Conservation (phyloP, 805 yeast species). For the Ogataea philodendri region DNA sequence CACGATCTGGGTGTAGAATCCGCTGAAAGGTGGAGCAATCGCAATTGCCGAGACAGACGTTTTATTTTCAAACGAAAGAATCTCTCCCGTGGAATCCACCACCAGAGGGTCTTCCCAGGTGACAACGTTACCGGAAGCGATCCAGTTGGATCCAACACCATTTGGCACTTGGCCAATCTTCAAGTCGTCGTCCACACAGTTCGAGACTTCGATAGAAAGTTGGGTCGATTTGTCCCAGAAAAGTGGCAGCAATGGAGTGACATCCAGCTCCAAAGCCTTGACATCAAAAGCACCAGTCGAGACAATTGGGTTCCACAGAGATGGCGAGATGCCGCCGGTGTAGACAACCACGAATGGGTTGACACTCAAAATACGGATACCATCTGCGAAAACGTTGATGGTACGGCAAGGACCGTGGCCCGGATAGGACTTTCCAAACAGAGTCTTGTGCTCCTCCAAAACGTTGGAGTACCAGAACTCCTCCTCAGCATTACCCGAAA, state of each 20-base stretch:
- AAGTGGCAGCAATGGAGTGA: slow-evolving; percentile 67
- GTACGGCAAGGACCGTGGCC: slow-evolving; percentile 76
- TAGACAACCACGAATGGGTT: slow-evolving; percentile 72
- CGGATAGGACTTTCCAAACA: slow-evolving; percentile 44
- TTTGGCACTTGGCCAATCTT: slow-evolving; percentile 27
- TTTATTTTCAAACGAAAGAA: slow-evolving; percentile 30
- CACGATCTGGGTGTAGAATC: slow-evolving; percentile 39
- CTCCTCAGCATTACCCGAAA: slow-evolving; percentile 75
- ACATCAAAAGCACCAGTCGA: slow-evolving; percentile 72
- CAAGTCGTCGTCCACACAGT: slow-evolving; percentile 45
- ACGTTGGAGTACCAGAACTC: slow-evolving; percentile 79
- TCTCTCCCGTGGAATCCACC: slow-evolving; percentile 38
- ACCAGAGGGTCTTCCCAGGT: slow-evolving; percentile 51
- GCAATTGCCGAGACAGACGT: slow-evolving; percentile 34
- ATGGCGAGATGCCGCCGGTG: slow-evolving; percentile 81
- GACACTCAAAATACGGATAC: slow-evolving; percentile 54
- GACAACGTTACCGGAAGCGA: slow-evolving; percentile 52
- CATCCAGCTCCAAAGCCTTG: slow-evolving; percentile 64
- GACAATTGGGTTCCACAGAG: slow-evolving; percentile 79
- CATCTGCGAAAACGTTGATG: slow-evolving; percentile 61
- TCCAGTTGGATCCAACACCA: slow-evolving; percentile 56
- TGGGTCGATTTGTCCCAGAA: slow-evolving; percentile 49
- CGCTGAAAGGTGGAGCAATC: slow-evolving; percentile 39
- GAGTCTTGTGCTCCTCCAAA: slow-evolving; percentile 44
- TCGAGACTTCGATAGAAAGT: slow-evolving; percentile 50